These are phyloP conservation scores for Penicillium crystallinum DNA, from an alignment of 495 filamentous ascomycete genomes.

Conservation along the genomic window DNA sequence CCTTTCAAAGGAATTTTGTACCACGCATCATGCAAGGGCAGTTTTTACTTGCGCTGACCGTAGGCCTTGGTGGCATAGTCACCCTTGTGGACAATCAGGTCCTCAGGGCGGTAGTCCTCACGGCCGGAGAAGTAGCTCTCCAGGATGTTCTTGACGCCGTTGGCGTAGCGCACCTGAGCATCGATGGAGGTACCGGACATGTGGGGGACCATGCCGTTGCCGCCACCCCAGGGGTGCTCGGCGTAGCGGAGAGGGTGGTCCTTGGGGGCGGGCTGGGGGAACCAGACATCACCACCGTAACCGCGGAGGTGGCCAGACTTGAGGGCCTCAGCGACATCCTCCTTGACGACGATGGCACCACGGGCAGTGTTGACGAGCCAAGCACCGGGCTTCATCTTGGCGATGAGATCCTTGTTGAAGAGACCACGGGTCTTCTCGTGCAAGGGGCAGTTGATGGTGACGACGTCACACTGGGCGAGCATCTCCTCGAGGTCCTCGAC, in stretches of 20 bases:
- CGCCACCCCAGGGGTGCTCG: conserved; percentile 90
- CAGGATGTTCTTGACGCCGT: conserved; percentile 83
- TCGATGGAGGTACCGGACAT: conserved; percentile 97
- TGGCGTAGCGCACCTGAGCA: conserved; percentile 91
- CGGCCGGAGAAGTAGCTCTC: conserved; percentile 83
- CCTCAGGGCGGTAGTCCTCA: conserved; percentile 82
- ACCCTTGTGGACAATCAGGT: conserved; percentile 86
- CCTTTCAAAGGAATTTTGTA: not conserved
- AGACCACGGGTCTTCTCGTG: conserved; percentile 95
- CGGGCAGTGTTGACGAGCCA: conserved; percentile 99
- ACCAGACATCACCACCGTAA: conserved; percentile 95
- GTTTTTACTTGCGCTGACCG: conserved; percentile 66
- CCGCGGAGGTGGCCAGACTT: conserved; percentile 91
- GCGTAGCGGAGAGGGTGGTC: conserved; percentile 92
- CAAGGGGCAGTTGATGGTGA: conserved; percentile 98
- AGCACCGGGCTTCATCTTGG: conserved; percentile 97
- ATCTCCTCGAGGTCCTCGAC: conserved; percentile 89
- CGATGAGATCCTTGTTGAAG: conserved; percentile 99
- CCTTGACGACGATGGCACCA: conserved; percentile 98
- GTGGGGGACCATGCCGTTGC: conserved; percentile 97
- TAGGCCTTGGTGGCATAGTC: conserved; percentile 97
- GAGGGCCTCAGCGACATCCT: conserved; percentile 93
- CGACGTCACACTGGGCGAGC: conserved; percentile 91
- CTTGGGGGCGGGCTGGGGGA: conserved; percentile 88
- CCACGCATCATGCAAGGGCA: not conserved